Evolutionary conservation across 192 early-diverging fungal genomes (phyloP).

Genomic region (Glomus cerebriforme): DNA sequence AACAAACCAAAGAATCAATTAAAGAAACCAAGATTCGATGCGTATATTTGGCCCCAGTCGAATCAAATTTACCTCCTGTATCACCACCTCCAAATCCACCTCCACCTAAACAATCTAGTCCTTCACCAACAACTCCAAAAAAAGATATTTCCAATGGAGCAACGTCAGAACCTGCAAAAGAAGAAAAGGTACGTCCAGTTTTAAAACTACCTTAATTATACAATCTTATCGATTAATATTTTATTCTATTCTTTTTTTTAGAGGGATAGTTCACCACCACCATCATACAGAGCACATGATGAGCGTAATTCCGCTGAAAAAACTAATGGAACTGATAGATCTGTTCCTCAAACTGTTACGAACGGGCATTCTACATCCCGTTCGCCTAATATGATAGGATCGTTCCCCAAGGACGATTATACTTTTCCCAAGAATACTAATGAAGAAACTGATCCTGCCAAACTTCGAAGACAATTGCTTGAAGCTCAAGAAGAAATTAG

Average conservation of each 20-base stretch:
- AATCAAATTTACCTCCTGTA: conserved; percentile 34
- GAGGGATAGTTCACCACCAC: background rate
- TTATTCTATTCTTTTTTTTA: background rate
- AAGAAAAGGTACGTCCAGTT: background rate
- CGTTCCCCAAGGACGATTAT: conserved; percentile 5
- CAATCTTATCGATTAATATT: background rate
- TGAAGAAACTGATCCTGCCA: conserved; percentile 10
- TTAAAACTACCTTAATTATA: background rate
- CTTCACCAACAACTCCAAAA: conserved; percentile 27
- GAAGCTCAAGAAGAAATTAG: conserved; percentile 21
- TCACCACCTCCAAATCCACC: conserved; percentile 37
- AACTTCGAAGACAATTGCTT: conserved; percentile 20
- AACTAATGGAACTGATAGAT: no score
- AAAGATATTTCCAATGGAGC: background rate
- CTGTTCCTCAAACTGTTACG: background rate
- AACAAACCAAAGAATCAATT: conserved; percentile 59
- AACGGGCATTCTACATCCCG: background rate
- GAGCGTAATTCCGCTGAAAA: background rate
- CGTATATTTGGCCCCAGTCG: conserved; percentile 49
- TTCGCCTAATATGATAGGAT: background rate
- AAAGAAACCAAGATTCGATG: conserved; percentile 73
- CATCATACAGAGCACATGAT: background rate
- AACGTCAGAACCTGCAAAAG: background rate
- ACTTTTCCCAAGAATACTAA: background rate
- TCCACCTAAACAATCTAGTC: conserved; percentile 32